These are phyloP conservation scores for Medakamo hakoo DNA, from an alignment of 139 green algal genomes.

Conservation along the genomic window DNA sequence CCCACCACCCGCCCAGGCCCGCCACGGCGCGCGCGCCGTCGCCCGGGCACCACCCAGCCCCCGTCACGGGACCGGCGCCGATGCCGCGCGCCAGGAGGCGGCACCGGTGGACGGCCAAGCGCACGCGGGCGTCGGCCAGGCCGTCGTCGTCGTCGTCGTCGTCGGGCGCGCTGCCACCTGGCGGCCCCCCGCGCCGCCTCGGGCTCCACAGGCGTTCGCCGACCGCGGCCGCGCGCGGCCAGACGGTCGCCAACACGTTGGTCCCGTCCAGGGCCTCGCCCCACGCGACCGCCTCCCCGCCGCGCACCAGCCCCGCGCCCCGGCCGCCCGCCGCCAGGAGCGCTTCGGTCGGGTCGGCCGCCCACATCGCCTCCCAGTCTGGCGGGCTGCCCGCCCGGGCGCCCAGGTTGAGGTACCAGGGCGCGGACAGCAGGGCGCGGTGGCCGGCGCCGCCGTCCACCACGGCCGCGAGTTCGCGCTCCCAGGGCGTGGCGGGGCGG, in stretches of 20 bases:
- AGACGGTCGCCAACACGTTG: conserved; percentile 25
- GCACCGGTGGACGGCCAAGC: background rate
- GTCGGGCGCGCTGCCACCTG: background rate
- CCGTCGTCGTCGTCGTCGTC: background rate
- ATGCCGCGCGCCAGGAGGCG: background rate
- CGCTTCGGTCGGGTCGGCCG: conserved; percentile 16
- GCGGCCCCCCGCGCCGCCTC: too few relatives aligned
- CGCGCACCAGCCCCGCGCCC: conserved; percentile 19
- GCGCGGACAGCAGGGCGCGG: conserved; percentile 15
- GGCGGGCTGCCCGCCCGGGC: background rate
- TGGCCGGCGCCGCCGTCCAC: conserved; percentile 12
- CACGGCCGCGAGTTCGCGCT: background rate
- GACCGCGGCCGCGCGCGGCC: conserved; percentile 32
- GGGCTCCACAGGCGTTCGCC: conserved; percentile 43
- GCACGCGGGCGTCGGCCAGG: too few relatives aligned
- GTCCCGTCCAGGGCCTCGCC: conserved; percentile 35
- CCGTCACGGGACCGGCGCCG: background rate
- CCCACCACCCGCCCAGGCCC: too few relatives aligned
- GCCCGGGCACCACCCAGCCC: background rate
- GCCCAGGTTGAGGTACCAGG: conserved; percentile 32
- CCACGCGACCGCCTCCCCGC: conserved; percentile 42
- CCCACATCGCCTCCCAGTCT: conserved; percentile 24
- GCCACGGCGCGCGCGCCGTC: too few relatives aligned
- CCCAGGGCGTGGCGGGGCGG: background rate
- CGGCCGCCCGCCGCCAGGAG: too few relatives aligned